phyloP scores from a whole-genome alignment of 192 early-diverging fungal genomes.

The Chytriomyces hyalinus region DNA sequence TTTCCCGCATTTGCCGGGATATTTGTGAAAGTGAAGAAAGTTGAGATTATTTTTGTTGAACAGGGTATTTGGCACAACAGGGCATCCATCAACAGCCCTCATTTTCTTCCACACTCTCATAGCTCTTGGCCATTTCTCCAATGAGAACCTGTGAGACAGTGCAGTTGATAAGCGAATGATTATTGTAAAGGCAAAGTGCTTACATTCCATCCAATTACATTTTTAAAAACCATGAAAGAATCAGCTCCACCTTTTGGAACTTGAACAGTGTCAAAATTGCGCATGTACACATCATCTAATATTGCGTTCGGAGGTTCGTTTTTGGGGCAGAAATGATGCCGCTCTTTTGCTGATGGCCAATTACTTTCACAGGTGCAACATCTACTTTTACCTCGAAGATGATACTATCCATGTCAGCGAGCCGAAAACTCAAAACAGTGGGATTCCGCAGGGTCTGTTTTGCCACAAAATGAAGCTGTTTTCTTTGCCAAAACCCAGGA shows the following conservation, averaged over 20 bases:
- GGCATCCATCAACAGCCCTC: too few species aligned
- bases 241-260: background rate
- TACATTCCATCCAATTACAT: too few species aligned
- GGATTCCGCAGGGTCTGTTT: slow-evolving; percentile 62
- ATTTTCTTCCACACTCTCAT: too few species aligned
- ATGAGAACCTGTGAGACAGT: too few species aligned
- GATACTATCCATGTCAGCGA: slow-evolving; percentile 69
- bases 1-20: too few species aligned
- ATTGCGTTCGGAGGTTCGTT: slow-evolving; percentile 60
- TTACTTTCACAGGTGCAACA: slow-evolving; percentile 52
- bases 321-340: background rate
- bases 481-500: slow-evolving; percentile 32
- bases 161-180: too few species aligned
- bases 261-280: slow-evolving; percentile 17
- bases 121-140: too few species aligned
- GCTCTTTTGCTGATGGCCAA: background rate
- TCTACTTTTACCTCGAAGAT: slow-evolving; percentile 69
- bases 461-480: background rate
- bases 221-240: slow-evolving; percentile 12
- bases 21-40: too few species aligned
- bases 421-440: slow-evolving; percentile 61
- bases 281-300: slow-evolving; percentile 33
- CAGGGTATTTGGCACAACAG: too few species aligned
- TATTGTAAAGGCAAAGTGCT: too few species aligned
- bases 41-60: too few species aligned